These are phyloP conservation scores for Debaryomyces udenii DNA, from an alignment of 1,139 yeast species.

Conservation along the genomic window DNA sequence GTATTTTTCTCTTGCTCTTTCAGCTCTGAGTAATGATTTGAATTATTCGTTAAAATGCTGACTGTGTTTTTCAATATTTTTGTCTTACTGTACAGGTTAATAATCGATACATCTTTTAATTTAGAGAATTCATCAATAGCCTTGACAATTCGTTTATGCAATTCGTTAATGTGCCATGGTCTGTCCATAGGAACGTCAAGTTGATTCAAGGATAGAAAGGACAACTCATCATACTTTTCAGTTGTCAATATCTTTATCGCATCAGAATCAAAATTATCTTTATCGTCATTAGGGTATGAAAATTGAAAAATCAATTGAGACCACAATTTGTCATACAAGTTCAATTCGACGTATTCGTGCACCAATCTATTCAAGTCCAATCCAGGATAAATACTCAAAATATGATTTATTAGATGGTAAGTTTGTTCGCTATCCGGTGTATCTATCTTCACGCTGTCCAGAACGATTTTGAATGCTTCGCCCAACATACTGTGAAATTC, in stretches of 20 bases:
- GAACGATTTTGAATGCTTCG: constrained; percentile 43
- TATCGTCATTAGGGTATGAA: constrained; percentile 35
- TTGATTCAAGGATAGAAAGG: constrained; percentile 69
- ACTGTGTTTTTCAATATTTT: constrained; percentile 57
- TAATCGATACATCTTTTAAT: constrained; percentile 47
- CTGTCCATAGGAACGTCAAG: constrained; percentile 57
- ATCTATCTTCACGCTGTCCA: constrained; percentile 43
- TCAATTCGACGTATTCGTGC: constrained; percentile 71
- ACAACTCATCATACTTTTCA: constrained; percentile 44
- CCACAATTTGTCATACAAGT: constrained; percentile 69
- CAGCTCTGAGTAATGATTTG: constrained; percentile 11
- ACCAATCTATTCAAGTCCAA: constrained; percentile 59
- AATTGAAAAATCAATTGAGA: constrained; percentile 46
- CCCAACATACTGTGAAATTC: constrained; percentile 41
- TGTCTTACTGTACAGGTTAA: constrained; percentile 57
- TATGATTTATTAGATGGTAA: constrained; percentile 34
- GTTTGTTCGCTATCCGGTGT: constrained; percentile 41
- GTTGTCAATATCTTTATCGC: constrained; percentile 35
- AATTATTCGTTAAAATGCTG: constrained; percentile 45
- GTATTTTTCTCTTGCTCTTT: constrained; percentile 1
- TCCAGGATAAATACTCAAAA: constrained; percentile 41
- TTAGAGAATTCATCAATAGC: constrained; percentile 61
- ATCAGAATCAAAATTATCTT: constrained; percentile 26
- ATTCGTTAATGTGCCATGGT: constrained; percentile 42
- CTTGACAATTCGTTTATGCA: constrained; percentile 51